Evolutionary conservation across 768 basidiomycete species (phyloP).

Genomic region (Sporobolomyces phaffii): DNA sequence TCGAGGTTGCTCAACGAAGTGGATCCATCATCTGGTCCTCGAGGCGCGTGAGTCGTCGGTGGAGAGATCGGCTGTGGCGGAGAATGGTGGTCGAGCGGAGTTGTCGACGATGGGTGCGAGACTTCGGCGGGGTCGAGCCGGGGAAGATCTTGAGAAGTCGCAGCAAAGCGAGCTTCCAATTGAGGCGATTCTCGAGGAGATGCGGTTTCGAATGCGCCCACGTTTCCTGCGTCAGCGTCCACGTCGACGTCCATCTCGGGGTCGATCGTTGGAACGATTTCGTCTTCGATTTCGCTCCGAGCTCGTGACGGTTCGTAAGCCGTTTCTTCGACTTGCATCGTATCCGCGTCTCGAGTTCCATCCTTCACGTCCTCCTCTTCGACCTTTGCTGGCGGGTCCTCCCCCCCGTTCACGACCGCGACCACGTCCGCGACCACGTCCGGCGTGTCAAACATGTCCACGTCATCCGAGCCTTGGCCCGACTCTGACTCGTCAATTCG

Average conservation of each 20-base stretch:
- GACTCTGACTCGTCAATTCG: background rate
- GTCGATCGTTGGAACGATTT: background rate
- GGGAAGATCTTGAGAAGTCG: background rate
- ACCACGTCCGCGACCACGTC: background rate
- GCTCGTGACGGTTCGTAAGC: too few relatives aligned
- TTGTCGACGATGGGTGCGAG: conserved; percentile 3
- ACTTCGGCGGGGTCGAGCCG: background rate
- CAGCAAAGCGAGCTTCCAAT: background rate
- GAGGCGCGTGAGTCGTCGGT: background rate
- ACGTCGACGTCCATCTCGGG: too few relatives aligned
- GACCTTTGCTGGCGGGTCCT: background rate
- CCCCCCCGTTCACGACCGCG: too few relatives aligned
- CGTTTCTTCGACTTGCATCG: background rate
- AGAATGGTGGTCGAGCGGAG: conserved; percentile 10
- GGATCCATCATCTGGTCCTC: background rate
- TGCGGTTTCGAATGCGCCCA: too few relatives aligned
- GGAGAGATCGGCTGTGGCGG: conserved; percentile 14
- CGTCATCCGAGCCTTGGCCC: background rate
- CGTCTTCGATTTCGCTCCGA: too few relatives aligned
- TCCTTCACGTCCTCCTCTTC: background rate
- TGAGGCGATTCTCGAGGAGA: too few relatives aligned
- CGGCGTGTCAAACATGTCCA: background rate
- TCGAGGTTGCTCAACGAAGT: background rate
- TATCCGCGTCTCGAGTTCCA: too few relatives aligned
- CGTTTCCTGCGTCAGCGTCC: background rate